phyloP scores from a whole-genome alignment of 805 yeast species.

The Clavispora carvajalis region DNA sequence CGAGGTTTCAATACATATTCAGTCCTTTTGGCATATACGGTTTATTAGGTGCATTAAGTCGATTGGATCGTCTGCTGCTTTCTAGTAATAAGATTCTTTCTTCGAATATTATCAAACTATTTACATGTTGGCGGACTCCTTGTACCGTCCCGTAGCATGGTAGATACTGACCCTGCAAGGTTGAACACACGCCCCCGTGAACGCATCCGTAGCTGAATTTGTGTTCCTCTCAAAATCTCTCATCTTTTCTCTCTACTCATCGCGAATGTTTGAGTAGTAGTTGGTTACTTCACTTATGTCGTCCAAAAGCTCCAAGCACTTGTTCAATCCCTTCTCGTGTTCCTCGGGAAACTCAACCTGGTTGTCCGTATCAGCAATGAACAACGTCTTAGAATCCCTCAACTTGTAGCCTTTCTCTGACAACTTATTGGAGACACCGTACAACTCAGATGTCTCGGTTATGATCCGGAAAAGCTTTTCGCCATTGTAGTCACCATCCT shows the following conservation, averaged over 20 bases:
- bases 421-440: conserved; percentile 53
- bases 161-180: not conserved
- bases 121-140: not conserved
- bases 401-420: conserved; percentile 51
- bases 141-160: not conserved
- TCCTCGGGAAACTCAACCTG: conserved; percentile 52
- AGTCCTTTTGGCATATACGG: not conserved
- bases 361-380: conserved; percentile 57
- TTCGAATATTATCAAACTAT: not conserved
- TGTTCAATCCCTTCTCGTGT: conserved; percentile 45
- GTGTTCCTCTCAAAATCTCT: not conserved
- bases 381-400: conserved; percentile 68
- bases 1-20: not conserved
- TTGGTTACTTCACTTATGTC: conserved; percentile 82
- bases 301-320: conserved; percentile 57
- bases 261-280: conserved; percentile 64
- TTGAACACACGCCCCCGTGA: not conserved
- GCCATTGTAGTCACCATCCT: conserved; percentile 36
- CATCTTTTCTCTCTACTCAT: conserved; percentile 7
- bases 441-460: conserved; percentile 62
- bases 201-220: too few relatives aligned
- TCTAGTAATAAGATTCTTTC: not conserved
- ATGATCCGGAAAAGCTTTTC: conserved; percentile 39
- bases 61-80: not conserved
- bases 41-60: not conserved